Percentiles rank a stretch among this genome's conserved stretches.
phyloP scores from a whole-genome alignment of 164 flowering plant genomes.

The Tetrastigma voinierianum region DNA sequence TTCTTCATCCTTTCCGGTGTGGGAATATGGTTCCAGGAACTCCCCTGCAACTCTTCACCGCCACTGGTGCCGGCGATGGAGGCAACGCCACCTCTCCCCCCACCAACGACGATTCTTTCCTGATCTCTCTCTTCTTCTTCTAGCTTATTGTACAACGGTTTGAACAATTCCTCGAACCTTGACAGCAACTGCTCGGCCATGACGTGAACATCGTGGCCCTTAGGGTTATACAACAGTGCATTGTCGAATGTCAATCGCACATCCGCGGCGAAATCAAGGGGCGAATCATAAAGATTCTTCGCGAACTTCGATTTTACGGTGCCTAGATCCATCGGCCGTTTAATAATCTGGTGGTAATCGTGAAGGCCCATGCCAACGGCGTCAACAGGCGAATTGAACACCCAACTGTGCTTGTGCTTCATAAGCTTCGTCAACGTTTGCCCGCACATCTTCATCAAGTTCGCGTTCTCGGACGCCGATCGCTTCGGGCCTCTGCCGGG shows the following conservation, averaged over 20 bases:
- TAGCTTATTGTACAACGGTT: constrained; percentile 19
- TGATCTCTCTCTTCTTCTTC: constrained; percentile 4
- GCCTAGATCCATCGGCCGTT: constrained; percentile 90
- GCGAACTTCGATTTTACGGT: constrained; percentile 59
- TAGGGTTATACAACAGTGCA: constrained; percentile 79
- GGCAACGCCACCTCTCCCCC: too few species aligned
- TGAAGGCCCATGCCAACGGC: constrained; percentile 63
- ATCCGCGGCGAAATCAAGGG: constrained; percentile 67
- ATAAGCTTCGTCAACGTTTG: constrained; percentile 59
- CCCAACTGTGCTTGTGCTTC: constrained; percentile 63
- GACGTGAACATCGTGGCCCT: constrained; percentile 57
- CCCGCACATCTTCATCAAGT: constrained; percentile 49
- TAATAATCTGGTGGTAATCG: constrained; percentile 67
- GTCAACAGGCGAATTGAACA: constrained; percentile 73
- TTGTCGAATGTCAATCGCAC: constrained; percentile 77
- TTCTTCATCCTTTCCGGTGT: constrained; percentile 17
- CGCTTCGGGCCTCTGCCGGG: constrained; percentile 33
- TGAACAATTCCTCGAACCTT: constrained; percentile 35
- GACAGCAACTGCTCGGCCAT: constrained; percentile 46
- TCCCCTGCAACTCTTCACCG: constrained; percentile 24
- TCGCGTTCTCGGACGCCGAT: constrained; percentile 20
- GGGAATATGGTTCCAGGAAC: constrained; percentile 30
- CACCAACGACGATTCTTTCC: background rate
- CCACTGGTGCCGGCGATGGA: constrained; percentile 6
- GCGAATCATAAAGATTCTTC: constrained; percentile 42